phyloP scores from a whole-genome alignment of 2,329 filamentous ascomycete genomes.

The Chaetothyriales sp. region DNA sequence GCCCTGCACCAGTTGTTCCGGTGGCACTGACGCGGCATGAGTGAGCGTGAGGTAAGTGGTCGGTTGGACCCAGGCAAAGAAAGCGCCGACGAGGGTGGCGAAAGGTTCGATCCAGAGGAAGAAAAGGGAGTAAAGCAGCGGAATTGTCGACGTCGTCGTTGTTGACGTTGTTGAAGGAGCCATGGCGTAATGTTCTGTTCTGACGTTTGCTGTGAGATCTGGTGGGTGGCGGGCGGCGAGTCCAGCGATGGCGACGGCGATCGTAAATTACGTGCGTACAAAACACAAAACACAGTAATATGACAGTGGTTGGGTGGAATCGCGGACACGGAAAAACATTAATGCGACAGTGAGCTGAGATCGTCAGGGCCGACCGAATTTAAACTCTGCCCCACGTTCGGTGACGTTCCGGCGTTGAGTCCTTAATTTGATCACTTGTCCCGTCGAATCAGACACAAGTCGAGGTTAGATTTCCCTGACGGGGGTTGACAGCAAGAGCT shows the following conservation, averaged over 20 bases:
- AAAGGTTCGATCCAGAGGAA: constrained; percentile 58
- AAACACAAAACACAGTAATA: background rate
- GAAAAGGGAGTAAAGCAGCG: constrained; percentile 51
- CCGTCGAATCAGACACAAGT: background rate
- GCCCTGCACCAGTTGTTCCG: constrained; percentile 17
- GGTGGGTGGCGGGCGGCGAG: too few relatives aligned
- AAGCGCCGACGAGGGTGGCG: constrained; percentile 38
- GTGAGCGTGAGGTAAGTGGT: constrained; percentile 49
- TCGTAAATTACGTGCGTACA: background rate
- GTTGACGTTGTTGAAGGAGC: constrained; percentile 5
- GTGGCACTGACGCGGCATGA: constrained; percentile 37
- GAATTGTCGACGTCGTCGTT: constrained; percentile 38
- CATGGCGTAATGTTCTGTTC: constrained; percentile 1
- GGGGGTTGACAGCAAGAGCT: too few relatives aligned
- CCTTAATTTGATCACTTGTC: background rate
- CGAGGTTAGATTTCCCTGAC: background rate
- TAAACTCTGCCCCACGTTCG: background rate
- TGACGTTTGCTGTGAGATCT: background rate
- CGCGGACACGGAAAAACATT: background rate
- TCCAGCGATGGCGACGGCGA: background rate
- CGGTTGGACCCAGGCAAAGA: constrained; percentile 37
- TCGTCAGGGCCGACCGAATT: background rate
- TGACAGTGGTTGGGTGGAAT: background rate
- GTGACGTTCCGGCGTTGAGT: background rate
- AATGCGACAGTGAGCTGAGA: background rate